phyloP scores from a whole-genome alignment of 2,329 filamentous ascomycete species.

The Septoria linicola region DNA sequence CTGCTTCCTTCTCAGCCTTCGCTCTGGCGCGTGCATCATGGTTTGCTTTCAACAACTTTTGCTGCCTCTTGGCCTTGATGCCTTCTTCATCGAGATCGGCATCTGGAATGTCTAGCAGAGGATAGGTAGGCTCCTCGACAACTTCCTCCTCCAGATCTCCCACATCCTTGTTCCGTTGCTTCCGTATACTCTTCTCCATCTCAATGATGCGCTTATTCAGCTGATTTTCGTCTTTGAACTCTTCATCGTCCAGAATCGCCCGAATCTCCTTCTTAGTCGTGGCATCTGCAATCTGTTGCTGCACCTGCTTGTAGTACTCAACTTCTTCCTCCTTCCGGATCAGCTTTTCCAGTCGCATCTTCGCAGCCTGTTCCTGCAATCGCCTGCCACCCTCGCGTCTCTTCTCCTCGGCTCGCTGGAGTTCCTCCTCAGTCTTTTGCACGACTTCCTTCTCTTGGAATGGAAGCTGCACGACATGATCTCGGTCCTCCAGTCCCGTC shows the following conservation, averaged over 20 bases:
- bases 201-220: constrained; percentile 84
- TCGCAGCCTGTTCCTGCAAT: constrained; percentile 91
- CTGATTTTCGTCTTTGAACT: constrained; percentile 85
- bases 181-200: constrained; percentile 84
- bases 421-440: constrained; percentile 92
- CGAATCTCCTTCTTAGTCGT: constrained; percentile 89
- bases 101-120: constrained; percentile 83
- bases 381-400: constrained; percentile 91
- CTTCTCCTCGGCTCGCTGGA: constrained; percentile 84
- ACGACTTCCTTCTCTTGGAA: constrained; percentile 86
- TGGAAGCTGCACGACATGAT: constrained; percentile 87
- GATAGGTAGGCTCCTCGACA: constrained; percentile 77
- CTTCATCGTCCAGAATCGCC: constrained; percentile 77
- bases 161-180: constrained; percentile 88
- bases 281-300: constrained; percentile 63
- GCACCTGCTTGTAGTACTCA: constrained; percentile 87
- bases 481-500: constrained; percentile 85
- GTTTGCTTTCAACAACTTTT: constrained; percentile 89
- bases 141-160: constrained; percentile 77
- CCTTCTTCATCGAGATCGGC: constrained; percentile 89
- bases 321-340: constrained; percentile 95
- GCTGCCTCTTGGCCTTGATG: constrained; percentile 88
- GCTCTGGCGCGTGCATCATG: constrained; percentile 90
- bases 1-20: constrained; percentile 91
- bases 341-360: constrained; percentile 92